phyloP scores from a whole-genome alignment of 441 rosid genomes.

The Isatis lusitanica region DNA sequence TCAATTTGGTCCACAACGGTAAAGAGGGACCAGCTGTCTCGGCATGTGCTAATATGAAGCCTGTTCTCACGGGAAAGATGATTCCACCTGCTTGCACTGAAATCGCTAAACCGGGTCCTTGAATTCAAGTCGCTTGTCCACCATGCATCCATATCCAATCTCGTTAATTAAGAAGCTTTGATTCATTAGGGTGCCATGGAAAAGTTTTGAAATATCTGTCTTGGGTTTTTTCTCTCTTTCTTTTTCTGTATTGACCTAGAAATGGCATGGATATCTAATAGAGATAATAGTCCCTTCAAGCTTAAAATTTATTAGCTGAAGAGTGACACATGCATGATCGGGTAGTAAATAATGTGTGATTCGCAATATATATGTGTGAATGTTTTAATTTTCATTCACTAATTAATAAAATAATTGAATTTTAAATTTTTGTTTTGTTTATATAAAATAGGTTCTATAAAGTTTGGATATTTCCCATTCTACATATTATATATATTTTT shows the following conservation, averaged over 20 bases:
- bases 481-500: too few species aligned
- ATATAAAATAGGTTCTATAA: too few species aligned
- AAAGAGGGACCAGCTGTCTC: constrained; percentile 34
- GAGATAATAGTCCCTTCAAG: not conserved
- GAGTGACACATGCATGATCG: not conserved
- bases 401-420: not conserved
- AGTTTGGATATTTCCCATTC: too few species aligned
- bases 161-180: not conserved
- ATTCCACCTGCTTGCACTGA: constrained; percentile 34
- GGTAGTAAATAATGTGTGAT: not conserved
- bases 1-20: constrained; percentile 43
- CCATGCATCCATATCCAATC: not conserved
- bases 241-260: not conserved
- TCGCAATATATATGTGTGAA: not conserved
- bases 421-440: too few species aligned
- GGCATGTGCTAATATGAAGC: constrained; percentile 45
- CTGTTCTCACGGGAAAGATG: constrained; percentile 5
- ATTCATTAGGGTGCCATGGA: not conserved
- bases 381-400: not conserved
- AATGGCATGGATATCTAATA: not conserved
- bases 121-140: not conserved
- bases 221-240: too few species aligned
- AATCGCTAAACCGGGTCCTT: constrained; percentile 8
- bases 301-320: constrained; percentile 2
- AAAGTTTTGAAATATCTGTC: not conserved